Evolutionary conservation across 2,329 filamentous ascomycete species (phyloP), one percentile per base, ranked within the genome.

Genomic region (Periconia sp.): DNA sequence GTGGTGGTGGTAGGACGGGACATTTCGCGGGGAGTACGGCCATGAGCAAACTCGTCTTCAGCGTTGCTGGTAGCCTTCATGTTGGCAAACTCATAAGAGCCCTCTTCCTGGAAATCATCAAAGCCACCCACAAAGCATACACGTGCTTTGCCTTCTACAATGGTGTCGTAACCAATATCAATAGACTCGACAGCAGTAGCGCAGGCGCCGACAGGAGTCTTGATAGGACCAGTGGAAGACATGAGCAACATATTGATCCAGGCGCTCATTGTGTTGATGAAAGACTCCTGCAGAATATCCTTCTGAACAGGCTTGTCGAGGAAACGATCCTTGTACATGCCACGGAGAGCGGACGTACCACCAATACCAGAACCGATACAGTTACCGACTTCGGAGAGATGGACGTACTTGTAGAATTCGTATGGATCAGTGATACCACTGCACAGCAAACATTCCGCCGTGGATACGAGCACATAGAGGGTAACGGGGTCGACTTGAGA

Each of bases 41-140:
- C 94, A 69, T 97, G 94, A 10, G 87, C 91, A 65, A 99, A 91
- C 75, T 99, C 95, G 64, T 97, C 92, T 57, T 97, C 89, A 23
- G 93, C 92, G 72, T 97, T 99, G 84, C 92, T 97, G 52, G 94
- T 99, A 55, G 94, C 94, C 79, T 96, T 96, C 94, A 99, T 99
- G 82, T 99, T 99, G 81, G 94, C 94, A 74, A 99, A 99, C 77
- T 99, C 94, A 71, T 97, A 99, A 1, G 94, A 99, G 49, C 94
- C 95, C 79, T 99, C 94, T 79, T 99, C 94, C 70, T 95, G 92
- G 81, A 99, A 97, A 78, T 99, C 95, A 79, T 99, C 94, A 70
- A 99, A 97, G 64, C 94, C 94, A 84, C 94, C 94, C 55, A 99
- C 95, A 62, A 99, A 89, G 83, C 93, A 97, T 69, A 99, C 86